Evolutionary conservation across 1,139 yeast genomes (phyloP), one percentile per base, ranked within the genome.

Genomic region (Sugiyamaella xylanicola): DNA sequence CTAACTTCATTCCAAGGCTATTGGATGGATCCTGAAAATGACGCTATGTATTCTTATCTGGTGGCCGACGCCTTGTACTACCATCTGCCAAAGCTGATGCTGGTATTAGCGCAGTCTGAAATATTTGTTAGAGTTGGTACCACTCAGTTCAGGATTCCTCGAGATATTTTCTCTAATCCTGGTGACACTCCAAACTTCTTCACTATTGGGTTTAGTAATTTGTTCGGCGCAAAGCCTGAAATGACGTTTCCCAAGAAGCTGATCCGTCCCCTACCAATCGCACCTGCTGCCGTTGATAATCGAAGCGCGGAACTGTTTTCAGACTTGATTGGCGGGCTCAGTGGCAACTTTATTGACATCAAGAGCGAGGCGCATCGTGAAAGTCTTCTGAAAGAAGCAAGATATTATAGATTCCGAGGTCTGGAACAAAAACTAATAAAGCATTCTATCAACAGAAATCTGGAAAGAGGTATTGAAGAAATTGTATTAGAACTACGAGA

Each of bases 101-200:
- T 74, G 8, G 67, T 77, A 37, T 68, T 91, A n/a, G 67, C 73
- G 4, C 74, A 77, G 17, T 81, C 82, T 17, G 87, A 84, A 58
- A 75, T 84, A 37, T 84, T 79, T 68, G 81, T 84, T 8, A 76
- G 79, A 25, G 74, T 91, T 9, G 95, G 96, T 4, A 79, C 81
- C 25, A 69, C 72, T 49, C 73, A 82, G 19, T 86, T 89, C 69
- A 80, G 79, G 59, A 74, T 91, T 1, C 80, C 91, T 0, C 78
- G 79, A 58, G 74, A 72, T 19, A 62, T 89, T 17, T 73, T 90
- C 51, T 65, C 70, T 2, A 68, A 75, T 5, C 77, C 81, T 2
- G 96, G 96, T 0, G 89, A 91, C 68, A 68, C 72, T 48, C 95
- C 95, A 4, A 91, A 91, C 69, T 89, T 78, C 69, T 87, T 91